Evolutionary conservation across 108 stramenopile genomes (phyloP), one percentile per base, ranked within the genome.

Genomic region (Ochromonas danica): DNA sequence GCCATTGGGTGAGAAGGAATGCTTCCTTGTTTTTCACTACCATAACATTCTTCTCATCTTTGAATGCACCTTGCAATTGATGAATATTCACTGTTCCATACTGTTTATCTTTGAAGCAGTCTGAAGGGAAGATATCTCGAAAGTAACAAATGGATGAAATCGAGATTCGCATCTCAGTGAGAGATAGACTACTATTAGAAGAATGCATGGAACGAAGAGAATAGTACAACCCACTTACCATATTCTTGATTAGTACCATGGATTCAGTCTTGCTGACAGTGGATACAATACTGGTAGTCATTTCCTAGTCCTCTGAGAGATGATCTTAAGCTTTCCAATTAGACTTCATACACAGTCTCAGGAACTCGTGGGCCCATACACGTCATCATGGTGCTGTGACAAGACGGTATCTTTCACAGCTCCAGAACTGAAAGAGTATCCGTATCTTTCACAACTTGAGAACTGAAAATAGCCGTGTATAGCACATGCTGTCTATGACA

Each of bases 1-100:
- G 17, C 72, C 72, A 75, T 60, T 75, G 72, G 10, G 72, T 75
- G 17, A 75, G 10, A 41, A 36, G 25, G 31, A 75, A 75, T 10
- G 72, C 72, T 57, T 75, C 72, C 25, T 67, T 6, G 35, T 67
- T 36, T 10, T 35, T 28, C 30, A 67, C 63, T 14, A 35, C 31
- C 33, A 67, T 33, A 6, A 14, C 35, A 35, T 25, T 25, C 6
- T 31, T 67, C 3, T 67, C 63, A 67, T 67, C 63, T 36, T 67
- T 67, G 3, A 14, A 3, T 67, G 33, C 63, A 67, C 63, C 27
- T 28, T 33, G 63, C 25, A 67, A 25, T 36, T 67, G 63, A 67
- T 67, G 63, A 10, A 67, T 67, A 14, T 67, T 25, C 6, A 67
- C 25, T 28, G 27, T 31, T 36, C 63, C 63, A 36, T 67, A 67